Conservation (phyloP, 2,329 filamentous ascomycete species). For the Aureobasidium pullulans region DNA sequence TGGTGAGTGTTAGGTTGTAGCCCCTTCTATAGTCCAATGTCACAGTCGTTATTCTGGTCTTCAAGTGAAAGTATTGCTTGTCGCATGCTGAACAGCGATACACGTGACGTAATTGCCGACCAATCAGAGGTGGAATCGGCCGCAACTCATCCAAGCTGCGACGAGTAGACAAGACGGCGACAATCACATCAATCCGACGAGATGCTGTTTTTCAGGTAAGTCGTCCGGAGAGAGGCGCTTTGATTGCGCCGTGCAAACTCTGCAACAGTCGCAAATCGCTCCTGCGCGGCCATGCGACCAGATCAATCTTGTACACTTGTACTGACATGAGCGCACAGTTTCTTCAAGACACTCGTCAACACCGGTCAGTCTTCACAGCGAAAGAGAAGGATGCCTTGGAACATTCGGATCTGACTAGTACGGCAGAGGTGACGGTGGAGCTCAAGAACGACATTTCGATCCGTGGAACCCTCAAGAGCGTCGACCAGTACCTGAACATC, state of each 20-base stretch:
- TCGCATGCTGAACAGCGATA: background rate
- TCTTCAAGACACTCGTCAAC: slow-evolving; percentile 98
- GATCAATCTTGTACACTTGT: background rate
- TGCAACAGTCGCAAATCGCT: background rate
- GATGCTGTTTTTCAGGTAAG: slow-evolving; percentile 29
- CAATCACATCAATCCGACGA: slow-evolving; percentile 11
- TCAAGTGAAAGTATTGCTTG: background rate
- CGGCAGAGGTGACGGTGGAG: slow-evolving; percentile 89
- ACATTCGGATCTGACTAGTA: background rate
- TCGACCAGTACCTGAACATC: slow-evolving; percentile 98
- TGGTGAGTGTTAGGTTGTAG: too few species aligned
- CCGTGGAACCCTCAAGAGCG: slow-evolving; percentile 88
- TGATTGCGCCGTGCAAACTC: background rate
- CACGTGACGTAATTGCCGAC: slow-evolving; percentile 6
- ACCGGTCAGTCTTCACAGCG: background rate
- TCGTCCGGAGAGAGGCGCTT: background rate
- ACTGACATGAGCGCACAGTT: slow-evolving; percentile 45
- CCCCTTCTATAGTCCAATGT: too few species aligned
- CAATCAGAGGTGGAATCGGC: slow-evolving; percentile 1
- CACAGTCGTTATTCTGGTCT: background rate
- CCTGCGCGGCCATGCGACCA: background rate
- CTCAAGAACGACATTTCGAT: slow-evolving; percentile 99
- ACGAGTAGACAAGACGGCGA: background rate
- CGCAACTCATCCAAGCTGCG: background rate
- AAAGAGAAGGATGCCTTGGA: background rate